Evolutionary conservation across 2,329 filamentous ascomycete species (phyloP), one percentile per base, ranked within the genome.

Genomic region (Diaporthe caulivora): DNA sequence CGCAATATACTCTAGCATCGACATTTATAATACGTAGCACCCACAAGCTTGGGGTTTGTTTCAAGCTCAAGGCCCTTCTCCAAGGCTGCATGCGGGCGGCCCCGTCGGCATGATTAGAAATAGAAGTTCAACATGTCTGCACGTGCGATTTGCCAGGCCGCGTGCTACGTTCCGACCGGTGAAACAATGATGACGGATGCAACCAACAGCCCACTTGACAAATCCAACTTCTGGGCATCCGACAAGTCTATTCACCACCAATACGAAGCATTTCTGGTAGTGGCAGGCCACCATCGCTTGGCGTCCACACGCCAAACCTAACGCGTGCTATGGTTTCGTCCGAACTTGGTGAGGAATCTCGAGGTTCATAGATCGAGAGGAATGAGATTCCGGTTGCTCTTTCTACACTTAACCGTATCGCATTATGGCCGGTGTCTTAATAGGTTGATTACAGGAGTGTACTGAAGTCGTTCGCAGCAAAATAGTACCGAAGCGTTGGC

Each of bases 91-190:
- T 65, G 42, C 42, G 58, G 24, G 9, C 8, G 17, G 9, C 21
- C 29, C 60, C 60, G 42, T 15, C 60, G 60, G 60, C 17, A 11
- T 65, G 60, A 65, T 65, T 65, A 65, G 60, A 65, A 65, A 65
- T 65, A 47, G 29, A 51, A 51, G 21, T 18, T 13, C 44, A 21
- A n/a, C 21, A 11, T 37, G 8, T 18, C 26, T 18, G 18, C 29
- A 13, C 17, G 21, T 24, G 42, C 60, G 34, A 34, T 9, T 34
- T 34, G 34, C 44, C 29, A 37, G 42, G 26, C 60, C 18, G 40
- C 60, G 42, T 17, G 44, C 21, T 13, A 21, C 44, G 17, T 18
- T 51, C 29, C 60, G 29, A 51, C 60, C 60, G n/a, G 60, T 51
- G 60, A 24, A 24, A 51, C 29, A 37, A 5, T 4, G 29, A 5